Base-by-base conservation (phyloP, 345 rosid species). In the Eucalyptus cloeziana region DNA sequence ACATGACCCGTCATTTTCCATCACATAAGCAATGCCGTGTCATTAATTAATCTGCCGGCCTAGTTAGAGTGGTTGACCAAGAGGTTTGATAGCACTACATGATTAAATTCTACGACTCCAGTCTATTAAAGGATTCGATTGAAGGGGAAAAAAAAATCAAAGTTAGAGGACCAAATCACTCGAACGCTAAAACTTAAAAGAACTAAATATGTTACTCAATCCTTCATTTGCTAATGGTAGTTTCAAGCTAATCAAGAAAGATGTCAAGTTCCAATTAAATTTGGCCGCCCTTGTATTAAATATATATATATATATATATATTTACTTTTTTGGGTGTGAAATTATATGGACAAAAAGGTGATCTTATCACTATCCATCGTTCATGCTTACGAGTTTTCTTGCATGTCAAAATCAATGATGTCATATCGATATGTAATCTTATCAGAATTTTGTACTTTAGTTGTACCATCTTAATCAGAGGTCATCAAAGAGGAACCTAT, bases 371-470 rank as follows among this genome's bases (percentile, higher is more conserved):
- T 67, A 33, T 64, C 4, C 6, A 4, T 64, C 5, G 5, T 49
- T 49, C 51, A 49, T 14, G 51, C 17, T 13, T 14, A 49, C 7
- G 15, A 49, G 51, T 49, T 6, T 49, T 14, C 51, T 14, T 49
- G 1, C 1, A 0, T 49, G 51, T 14, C 51, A 14, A 49, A 49
- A 14, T 14, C 2, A 6, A 14, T 1, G 1, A 14, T 49, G 51
- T 49, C 6, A 49, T 4, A 2, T 49, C 2, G 1, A 3, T 45
- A 45, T 45, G 10, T 8, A 45, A 45, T 45, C 47, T 45, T 45
- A 14, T 15, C 21, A 4, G 40, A n/a, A 67, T n/a, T 16, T 0
- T n/a, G 21, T 15, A 67, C 40, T 14, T 67, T 15, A 15, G 40
- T n/a, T 15, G 40, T 4, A 31, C 21, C 76, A 67, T 31, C 40